Conservation (phyloP, 805 yeast genomes). For the Saccharomyces eubayanus region DNA sequence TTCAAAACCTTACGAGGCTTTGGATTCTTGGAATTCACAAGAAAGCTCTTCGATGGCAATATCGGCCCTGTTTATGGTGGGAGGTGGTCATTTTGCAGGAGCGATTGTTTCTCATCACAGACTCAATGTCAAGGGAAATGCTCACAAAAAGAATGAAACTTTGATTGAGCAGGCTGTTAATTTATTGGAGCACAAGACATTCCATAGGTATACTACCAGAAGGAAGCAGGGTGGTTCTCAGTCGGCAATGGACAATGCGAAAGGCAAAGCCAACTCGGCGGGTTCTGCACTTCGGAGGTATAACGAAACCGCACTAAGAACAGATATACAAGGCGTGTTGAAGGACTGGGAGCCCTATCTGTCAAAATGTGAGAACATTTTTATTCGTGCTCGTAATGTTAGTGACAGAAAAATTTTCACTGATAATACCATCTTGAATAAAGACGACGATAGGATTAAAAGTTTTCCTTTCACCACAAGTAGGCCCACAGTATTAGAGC, state of each 20-base stretch:
- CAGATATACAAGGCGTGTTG: conserved; percentile 68
- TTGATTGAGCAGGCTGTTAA: conserved; percentile 56
- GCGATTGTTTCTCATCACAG: conserved; percentile 76
- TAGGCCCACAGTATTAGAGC: conserved; percentile 74
- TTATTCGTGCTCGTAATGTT: conserved; percentile 72
- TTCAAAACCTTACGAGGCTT: conserved; percentile 41
- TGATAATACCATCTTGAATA: conserved; percentile 45
- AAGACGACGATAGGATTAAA: conserved; percentile 54
- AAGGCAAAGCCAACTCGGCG: conserved; percentile 94
- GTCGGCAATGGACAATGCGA: conserved; percentile 81
- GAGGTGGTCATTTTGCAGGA: conserved; percentile 98
- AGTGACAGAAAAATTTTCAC: conserved; percentile 56
- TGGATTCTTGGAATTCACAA: conserved; percentile 34
- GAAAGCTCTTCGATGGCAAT: conserved; percentile 27
- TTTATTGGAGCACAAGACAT: conserved; percentile 69
- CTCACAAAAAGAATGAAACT: conserved; percentile 39
- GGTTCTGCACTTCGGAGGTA: conserved; percentile 85
- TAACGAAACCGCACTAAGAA: conserved; percentile 74
- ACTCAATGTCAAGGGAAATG: conserved; percentile 47
- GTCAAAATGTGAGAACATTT: conserved; percentile 58
- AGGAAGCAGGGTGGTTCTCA: conserved; percentile 98
- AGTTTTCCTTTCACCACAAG: conserved; percentile 83
- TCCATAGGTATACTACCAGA: conserved; percentile 92
- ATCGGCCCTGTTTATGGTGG: conserved; percentile 85
- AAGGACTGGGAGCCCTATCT: conserved; percentile 56